Evolutionary conservation across 208 protist species (phyloP).

Genomic region (Trichomonas vaginalis): DNA sequence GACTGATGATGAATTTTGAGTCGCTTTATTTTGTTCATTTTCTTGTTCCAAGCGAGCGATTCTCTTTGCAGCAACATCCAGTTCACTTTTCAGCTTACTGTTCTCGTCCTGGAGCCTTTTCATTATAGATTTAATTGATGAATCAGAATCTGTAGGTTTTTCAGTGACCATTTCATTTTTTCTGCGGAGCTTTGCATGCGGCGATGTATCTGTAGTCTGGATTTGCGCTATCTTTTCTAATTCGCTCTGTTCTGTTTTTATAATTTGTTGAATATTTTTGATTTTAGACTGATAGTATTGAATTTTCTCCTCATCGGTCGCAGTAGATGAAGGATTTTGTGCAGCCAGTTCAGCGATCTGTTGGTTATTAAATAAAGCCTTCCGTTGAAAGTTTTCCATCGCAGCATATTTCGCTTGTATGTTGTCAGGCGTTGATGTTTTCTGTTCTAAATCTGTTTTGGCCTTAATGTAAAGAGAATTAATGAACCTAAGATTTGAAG

Average conservation of each 20-base stretch:
- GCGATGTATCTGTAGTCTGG: neutral
- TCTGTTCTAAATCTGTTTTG: neutral
- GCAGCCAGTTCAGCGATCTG: neutral
- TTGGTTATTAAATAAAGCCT: neutral
- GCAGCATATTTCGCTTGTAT: neutral
- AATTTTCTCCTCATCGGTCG: neutral
- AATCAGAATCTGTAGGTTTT: neutral
- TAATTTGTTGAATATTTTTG: neutral
- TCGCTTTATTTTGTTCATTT: neutral
- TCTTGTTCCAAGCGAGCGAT: neutral
- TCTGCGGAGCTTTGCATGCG: neutral
- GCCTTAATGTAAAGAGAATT: neutral
- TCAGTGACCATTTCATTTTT: neutral
- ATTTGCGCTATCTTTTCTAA: neutral
- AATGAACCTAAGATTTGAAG: neutral
- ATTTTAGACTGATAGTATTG: neutral
- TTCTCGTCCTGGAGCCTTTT: neutral
- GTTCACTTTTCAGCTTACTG: neutral
- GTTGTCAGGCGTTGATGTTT: neutral
- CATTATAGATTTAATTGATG: neutral
- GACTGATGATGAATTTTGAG: neutral
- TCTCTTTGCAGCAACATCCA: neutral
- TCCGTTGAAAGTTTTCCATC: neutral
- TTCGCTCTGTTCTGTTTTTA: neutral
- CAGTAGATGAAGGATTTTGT: neutral